Percentiles rank a stretch among this genome's conserved stretches.
These are phyloP conservation scores for Rhizomucor miehei DNA, from an alignment of 371 early-diverging fungal genomes.

Conservation along the genomic window DNA sequence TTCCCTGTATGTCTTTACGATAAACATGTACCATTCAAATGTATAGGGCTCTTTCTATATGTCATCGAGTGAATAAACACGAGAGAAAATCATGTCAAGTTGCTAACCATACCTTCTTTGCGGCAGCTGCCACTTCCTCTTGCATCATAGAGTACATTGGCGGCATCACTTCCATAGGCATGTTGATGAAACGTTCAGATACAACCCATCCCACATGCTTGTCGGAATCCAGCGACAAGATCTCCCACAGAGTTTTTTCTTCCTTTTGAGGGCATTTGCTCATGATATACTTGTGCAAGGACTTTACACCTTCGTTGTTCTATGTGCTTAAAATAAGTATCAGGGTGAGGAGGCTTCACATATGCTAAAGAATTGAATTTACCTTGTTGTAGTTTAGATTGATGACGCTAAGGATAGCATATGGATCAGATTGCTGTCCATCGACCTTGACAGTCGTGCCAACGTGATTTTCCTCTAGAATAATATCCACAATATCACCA, in stretches of 20 bases:
- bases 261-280: constrained; percentile 63
- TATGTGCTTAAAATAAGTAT: constrained; percentile 10
- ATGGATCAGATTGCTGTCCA: constrained; percentile 81
- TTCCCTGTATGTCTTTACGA: constrained; percentile 85
- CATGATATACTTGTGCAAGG: constrained; percentile 58
- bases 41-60: constrained; percentile 66
- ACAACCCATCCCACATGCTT: constrained; percentile 70
- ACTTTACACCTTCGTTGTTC: constrained; percentile 54
- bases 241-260: constrained; percentile 35
- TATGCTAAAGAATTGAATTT: constrained; percentile 4
- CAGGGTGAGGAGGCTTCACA: background rate
- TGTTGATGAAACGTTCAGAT: constrained; percentile 92
- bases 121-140: constrained; percentile 78
- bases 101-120: constrained; percentile 58
- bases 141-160: constrained; percentile 87
- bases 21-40: constrained; percentile 80
- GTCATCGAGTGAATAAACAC: background rate
- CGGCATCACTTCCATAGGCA: constrained; percentile 91
- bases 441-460: constrained; percentile 92
- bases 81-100: constrained; percentile 3
- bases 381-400: constrained; percentile 66
- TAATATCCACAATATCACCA: constrained; percentile 79
- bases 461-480: constrained; percentile 77
- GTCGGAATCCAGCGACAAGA: constrained; percentile 37
- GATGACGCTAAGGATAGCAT: constrained; percentile 82